Evolutionary conservation across 1,284 basidiomycete species (phyloP).

Genomic region (Irpex sp.): DNA sequence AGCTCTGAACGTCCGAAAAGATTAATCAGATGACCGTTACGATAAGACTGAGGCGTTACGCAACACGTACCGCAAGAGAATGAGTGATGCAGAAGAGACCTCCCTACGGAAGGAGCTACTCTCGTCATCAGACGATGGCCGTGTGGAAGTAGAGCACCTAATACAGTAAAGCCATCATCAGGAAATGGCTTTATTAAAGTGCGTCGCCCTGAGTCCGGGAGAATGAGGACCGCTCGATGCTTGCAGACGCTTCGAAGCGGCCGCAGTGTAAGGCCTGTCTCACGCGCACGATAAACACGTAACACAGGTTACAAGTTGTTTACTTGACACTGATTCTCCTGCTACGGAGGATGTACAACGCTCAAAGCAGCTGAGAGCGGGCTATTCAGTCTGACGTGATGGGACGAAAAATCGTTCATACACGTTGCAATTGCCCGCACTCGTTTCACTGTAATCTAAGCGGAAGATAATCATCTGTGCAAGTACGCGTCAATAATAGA

Average conservation of each 20-base stretch:
- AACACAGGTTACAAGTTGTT: neutral
- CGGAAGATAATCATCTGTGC: neutral
- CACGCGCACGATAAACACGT: neutral
- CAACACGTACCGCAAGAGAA: conserved; percentile 18
- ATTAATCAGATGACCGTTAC: conserved; percentile 28
- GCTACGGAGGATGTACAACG: neutral
- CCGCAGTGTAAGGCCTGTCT: neutral
- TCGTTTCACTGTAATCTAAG: neutral
- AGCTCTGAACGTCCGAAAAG: conserved; percentile 13
- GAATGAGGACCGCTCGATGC: conserved; percentile 10
- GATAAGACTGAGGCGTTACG: conserved; percentile 24
- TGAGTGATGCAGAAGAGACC: conserved; percentile 14
- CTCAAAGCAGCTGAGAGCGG: neutral
- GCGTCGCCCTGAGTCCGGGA: conserved; percentile 20
- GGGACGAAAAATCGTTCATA: neutral
- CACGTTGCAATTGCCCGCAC: neutral
- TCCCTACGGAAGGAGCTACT: conserved; percentile 19
- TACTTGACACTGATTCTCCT: neutral
- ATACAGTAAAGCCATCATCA: conserved; percentile 23
- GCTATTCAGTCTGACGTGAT: neutral
- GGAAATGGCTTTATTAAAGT: conserved; percentile 26
- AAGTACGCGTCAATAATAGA: neutral
- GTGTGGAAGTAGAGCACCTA: conserved; percentile 26
- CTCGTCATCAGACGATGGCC: conserved; percentile 28
- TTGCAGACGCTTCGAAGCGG: conserved; percentile 1